Conservation (phyloP, 257 asterid species). For the Henckelia pumila region DNA sequence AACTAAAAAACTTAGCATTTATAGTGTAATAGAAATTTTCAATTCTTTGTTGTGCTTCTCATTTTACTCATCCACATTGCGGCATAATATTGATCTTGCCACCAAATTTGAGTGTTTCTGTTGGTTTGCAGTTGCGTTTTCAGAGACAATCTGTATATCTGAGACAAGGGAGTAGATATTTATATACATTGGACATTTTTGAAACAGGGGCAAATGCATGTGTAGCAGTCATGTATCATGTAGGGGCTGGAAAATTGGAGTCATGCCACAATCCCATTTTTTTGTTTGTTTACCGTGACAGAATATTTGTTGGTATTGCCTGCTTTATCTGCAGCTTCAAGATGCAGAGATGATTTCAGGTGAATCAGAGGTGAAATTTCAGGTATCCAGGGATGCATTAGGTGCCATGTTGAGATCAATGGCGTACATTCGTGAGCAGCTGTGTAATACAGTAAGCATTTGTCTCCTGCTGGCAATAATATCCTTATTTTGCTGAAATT, state of each 20-base stretch:
- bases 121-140: conserved; percentile 6
- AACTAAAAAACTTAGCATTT: background rate
- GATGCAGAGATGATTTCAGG: conserved; percentile 65
- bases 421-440: conserved; percentile 83
- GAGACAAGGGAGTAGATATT: conserved; percentile 12
- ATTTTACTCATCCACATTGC: conserved; percentile 15
- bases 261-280: background rate
- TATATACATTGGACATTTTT: conserved; percentile 18
- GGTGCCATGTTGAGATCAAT: conserved; percentile 87
- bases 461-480: conserved; percentile 13
- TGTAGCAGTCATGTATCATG: conserved; percentile 4
- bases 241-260: conserved; percentile 9
- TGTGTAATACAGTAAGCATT: conserved; percentile 53
- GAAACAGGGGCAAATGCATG: background rate
- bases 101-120: background rate
- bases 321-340: conserved; percentile 66
- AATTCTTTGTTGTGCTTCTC: background rate
- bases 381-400: conserved; percentile 69
- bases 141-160: background rate
- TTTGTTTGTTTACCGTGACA: conserved; percentile 8
- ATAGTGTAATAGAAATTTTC: conserved; percentile 14
- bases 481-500: conserved; percentile 15
- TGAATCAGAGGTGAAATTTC: conserved; percentile 80
- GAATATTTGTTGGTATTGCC: conserved; percentile 17
- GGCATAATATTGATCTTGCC: conserved; percentile 18